A percentile compares a stretch with the other conserved stretches of the same genome.
These are phyloP conservation scores for Coniochaeta sp. DNA, from an alignment of 2,329 filamentous ascomycete genomes.

Conservation along the genomic window DNA sequence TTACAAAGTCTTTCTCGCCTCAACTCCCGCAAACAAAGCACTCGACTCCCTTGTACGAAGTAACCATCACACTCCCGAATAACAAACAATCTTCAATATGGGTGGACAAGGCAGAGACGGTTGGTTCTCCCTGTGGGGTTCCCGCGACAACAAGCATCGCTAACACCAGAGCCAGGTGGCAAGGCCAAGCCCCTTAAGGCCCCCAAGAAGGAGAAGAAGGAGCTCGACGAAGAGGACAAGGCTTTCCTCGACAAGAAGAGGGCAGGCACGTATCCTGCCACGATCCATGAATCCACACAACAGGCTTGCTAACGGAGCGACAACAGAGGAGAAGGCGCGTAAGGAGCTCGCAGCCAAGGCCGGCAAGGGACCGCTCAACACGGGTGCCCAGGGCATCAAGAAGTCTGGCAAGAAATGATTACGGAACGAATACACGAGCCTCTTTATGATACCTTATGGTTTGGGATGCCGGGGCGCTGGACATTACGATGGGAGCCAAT, in stretches of 20 bases:
- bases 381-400: constrained; percentile 85
- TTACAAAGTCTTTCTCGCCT: neutral
- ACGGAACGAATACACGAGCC: neutral
- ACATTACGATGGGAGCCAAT: neutral
- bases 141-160: constrained; percentile 5
- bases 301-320: constrained; percentile 10
- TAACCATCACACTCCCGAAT: neutral
- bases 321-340: constrained; percentile 70
- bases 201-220: constrained; percentile 76
- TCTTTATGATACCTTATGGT: constrained; percentile 2
- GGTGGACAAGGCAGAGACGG: constrained; percentile 63
- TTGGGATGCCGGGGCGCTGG: constrained; percentile 3
- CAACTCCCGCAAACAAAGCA: neutral
- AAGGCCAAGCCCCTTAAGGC: constrained; percentile 83
- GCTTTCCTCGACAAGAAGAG: constrained; percentile 78
- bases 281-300: neutral
- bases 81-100: constrained; percentile 35
- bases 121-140: constrained; percentile 26
- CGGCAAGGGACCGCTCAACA: constrained; percentile 83
- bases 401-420: constrained; percentile 93
- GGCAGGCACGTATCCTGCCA: constrained; percentile 54
- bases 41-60: neutral
- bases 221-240: constrained; percentile 80
- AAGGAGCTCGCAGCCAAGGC: constrained; percentile 79
- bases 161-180: constrained; percentile 49